Percentiles rank a stretch among this genome's conserved stretches.
These are phyloP conservation scores for Persicaria maculosa DNA, from an alignment of 148 eudicot genomes.

Conservation along the genomic window DNA sequence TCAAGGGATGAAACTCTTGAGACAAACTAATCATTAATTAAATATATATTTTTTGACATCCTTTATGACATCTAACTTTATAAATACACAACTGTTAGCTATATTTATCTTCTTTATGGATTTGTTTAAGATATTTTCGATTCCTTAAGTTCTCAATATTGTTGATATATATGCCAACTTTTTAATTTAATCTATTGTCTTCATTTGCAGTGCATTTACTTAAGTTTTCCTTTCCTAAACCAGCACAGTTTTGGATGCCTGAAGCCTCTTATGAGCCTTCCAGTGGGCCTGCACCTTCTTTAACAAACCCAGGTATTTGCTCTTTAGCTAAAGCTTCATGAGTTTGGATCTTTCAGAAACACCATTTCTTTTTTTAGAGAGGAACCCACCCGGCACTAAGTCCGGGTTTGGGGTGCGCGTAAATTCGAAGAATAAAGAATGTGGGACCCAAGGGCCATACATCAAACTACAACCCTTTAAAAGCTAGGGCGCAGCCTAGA, in stretches of 20 bases:
- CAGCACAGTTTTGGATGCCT: background rate
- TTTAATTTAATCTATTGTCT: background rate
- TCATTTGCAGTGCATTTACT: background rate
- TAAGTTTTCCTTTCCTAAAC: background rate
- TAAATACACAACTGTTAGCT: background rate
- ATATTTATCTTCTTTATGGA: background rate
- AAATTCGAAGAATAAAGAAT: too few species aligned
- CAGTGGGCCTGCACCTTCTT: constrained; percentile 53
- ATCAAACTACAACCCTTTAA: too few species aligned
- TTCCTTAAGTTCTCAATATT: background rate
- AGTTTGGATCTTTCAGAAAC: too few species aligned
- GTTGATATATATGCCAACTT: background rate
- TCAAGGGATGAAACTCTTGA: background rate
- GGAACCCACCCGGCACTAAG: too few species aligned
- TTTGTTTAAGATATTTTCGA: background rate
- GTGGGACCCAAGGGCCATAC: too few species aligned
- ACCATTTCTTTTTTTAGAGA: too few species aligned
- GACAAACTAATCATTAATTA: background rate
- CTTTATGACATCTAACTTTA: background rate
- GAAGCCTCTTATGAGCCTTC: constrained; percentile 11
- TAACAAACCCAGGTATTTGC: constrained; percentile 45
- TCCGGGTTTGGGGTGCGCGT: too few species aligned
- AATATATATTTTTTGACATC: background rate
- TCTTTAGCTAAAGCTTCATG: background rate
- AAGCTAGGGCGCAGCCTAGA: too few species aligned